These are phyloP conservation scores for Apiotrichum sp. DNA, from an alignment of 1,284 basidiomycete genomes.

Conservation along the genomic window DNA sequence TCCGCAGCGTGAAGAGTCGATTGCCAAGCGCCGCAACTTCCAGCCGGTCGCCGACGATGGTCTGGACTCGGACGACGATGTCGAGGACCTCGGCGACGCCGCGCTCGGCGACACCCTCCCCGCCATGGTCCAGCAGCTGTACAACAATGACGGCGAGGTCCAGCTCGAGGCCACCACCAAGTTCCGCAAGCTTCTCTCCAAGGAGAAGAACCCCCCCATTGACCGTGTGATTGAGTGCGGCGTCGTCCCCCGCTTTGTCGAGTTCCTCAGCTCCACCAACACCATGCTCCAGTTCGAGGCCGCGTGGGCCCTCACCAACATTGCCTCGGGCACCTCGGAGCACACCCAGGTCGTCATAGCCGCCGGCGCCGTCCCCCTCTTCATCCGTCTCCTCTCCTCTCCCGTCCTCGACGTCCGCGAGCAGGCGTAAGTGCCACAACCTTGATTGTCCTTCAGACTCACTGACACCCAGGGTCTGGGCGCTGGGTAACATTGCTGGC, in stretches of 20 bases:
- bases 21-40: slow-evolving; percentile 91
- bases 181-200: slow-evolving; percentile 96
- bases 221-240: slow-evolving; percentile 97
- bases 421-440: slow-evolving; percentile 57
- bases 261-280: slow-evolving; percentile 81
- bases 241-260: slow-evolving; percentile 94
- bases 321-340: slow-evolving; percentile 96
- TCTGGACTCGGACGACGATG: slow-evolving; percentile 78
- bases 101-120: slow-evolving; percentile 54
- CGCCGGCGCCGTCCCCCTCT: slow-evolving; percentile 92
- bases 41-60: slow-evolving; percentile 57
- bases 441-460: neutral
- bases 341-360: slow-evolving; percentile 98
- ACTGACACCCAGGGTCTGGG: slow-evolving; percentile 62
- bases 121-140: slow-evolving; percentile 82
- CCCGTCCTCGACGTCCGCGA: slow-evolving; percentile 86
- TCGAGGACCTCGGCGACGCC: slow-evolving; percentile 50
- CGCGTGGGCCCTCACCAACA: slow-evolving; percentile 99
- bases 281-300: slow-evolving; percentile 99
- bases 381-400: slow-evolving; percentile 84
- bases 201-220: slow-evolving; percentile 99
- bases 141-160: slow-evolving; percentile 82
- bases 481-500: slow-evolving; percentile 91
- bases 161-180: slow-evolving; percentile 91
- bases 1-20: slow-evolving; percentile 75